A percentile compares a stretch with the other conserved stretches of the same genome.
These are phyloP conservation scores for Tetracladium marchalianum DNA, from an alignment of 495 filamentous ascomycete species.

Conservation along the genomic window DNA sequence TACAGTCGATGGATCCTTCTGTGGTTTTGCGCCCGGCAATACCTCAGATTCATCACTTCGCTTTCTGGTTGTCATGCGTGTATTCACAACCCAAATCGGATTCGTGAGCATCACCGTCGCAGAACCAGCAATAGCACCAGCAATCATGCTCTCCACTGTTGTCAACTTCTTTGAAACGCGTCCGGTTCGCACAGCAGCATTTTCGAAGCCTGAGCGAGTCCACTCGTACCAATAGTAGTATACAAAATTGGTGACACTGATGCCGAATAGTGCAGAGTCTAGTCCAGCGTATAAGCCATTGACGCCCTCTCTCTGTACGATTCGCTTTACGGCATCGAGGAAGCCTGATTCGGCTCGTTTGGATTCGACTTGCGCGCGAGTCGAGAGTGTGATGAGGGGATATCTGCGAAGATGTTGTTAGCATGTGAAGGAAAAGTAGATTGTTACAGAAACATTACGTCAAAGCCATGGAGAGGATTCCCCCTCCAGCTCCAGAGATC, in stretches of 20 bases:
- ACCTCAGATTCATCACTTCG: slow-evolving; percentile 38
- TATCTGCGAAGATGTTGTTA: slow-evolving; percentile 46
- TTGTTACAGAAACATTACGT: slow-evolving; percentile 45
- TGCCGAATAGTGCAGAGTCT: slow-evolving; percentile 88
- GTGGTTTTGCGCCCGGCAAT: slow-evolving; percentile 19
- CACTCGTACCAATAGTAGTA: slow-evolving; percentile 99
- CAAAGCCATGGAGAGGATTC: slow-evolving; percentile 87
- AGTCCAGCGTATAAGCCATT: slow-evolving; percentile 80
- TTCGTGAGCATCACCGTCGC: slow-evolving; percentile 94
- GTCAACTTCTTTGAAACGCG: slow-evolving; percentile 75
- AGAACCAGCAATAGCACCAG: slow-evolving; percentile 87
- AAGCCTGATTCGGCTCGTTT: slow-evolving; percentile 79
- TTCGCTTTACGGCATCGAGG: slow-evolving; percentile 70
- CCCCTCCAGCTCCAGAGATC: slow-evolving; percentile 79
- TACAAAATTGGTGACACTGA: slow-evolving; percentile 97
- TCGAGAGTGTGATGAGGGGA: slow-evolving; percentile 94
- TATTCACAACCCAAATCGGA: slow-evolving; percentile 98
- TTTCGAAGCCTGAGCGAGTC: slow-evolving; percentile 82
- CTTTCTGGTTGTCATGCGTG: slow-evolving; percentile 88
- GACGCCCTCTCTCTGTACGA: slow-evolving; percentile 84
- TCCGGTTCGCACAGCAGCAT: slow-evolving; percentile 63
- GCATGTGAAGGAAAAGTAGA: slow-evolving; percentile 4
- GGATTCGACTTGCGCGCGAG: slow-evolving; percentile 94
- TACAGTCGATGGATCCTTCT: slow-evolving; percentile 57
- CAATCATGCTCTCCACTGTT: slow-evolving; percentile 83